A percentile compares a stretch with the other conserved stretches of the same genome.
Conservation (phyloP, 192 early-diverging fungal genomes). For the Backusella morwellensis region DNA sequence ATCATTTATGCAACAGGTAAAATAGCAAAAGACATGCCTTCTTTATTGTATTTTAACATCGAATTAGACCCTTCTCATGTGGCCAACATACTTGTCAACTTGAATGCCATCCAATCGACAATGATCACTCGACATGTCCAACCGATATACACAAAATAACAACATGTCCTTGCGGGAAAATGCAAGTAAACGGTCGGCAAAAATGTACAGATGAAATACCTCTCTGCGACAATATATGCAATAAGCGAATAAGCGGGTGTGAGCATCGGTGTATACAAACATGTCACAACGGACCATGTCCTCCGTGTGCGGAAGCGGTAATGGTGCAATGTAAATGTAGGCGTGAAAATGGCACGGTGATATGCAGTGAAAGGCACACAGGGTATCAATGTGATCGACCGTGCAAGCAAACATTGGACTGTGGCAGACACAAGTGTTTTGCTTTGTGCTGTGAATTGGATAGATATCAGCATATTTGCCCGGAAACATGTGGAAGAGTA, state of each 20-base stretch:
- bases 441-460: conserved; percentile 60
- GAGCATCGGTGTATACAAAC: conserved; percentile 54
- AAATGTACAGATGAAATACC: conserved; percentile 58
- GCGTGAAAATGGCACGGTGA: conserved; percentile 41
- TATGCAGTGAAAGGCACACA: conserved; percentile 34
- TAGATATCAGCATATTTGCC: conserved; percentile 54
- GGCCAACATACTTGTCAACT: conserved; percentile 48
- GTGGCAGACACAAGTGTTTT: conserved; percentile 70
- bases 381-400: conserved; percentile 57
- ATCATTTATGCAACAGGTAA: background rate
- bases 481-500: conserved; percentile 67
- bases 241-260: conserved; percentile 56
- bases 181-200: conserved; percentile 17
- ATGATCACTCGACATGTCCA: conserved; percentile 43
- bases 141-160: conserved; percentile 42
- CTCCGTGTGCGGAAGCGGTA: conserved; percentile 55
- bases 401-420: conserved; percentile 57
- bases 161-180: conserved; percentile 52
- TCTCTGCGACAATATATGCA: conserved; percentile 59
- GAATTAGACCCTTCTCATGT: conserved; percentile 45
- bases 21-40: background rate
- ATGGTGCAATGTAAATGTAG: conserved; percentile 67
- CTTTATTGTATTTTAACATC: background rate
- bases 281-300: conserved; percentile 65
- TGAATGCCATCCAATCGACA: conserved; percentile 49